phyloP scores from a whole-genome alignment of 2,329 filamentous ascomycete genomes.

The Geosmithia morbida region DNA sequence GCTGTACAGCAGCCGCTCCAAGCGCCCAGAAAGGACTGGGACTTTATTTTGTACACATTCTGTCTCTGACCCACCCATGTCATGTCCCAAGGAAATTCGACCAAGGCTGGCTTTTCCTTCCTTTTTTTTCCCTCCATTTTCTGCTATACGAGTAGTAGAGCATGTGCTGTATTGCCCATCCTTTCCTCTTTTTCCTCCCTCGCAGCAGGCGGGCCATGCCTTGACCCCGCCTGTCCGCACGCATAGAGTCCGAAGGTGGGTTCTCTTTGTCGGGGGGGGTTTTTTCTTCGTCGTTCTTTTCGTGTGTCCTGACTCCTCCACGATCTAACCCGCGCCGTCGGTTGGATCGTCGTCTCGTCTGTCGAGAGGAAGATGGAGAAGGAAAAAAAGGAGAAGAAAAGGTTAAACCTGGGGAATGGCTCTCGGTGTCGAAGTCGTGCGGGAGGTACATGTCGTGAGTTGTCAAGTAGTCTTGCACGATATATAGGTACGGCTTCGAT shows the following conservation, averaged over 20 bases:
- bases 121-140: not conserved
- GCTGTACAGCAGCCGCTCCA: not conserved
- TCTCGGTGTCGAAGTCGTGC: not conserved
- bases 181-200: not conserved
- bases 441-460: not conserved
- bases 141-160: too few species aligned
- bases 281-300: not conserved
- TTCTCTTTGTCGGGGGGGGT: not conserved
- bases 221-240: not conserved
- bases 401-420: not conserved
- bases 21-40: not conserved
- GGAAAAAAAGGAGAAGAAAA: too few species aligned
- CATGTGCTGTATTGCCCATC: not conserved
- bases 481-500: too few species aligned
- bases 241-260: too few species aligned
- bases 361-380: too few species aligned
- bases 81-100: too few species aligned
- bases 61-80: too few species aligned
- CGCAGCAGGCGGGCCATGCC: not conserved
- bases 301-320: not conserved
- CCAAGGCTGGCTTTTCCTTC: not conserved
- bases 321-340: not conserved
- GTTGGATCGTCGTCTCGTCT: not conserved
- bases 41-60: not conserved
- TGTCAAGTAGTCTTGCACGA: too few species aligned